A percentile compares a stretch with the other conserved stretches of the same genome.
These are phyloP conservation scores for Ochetophila trinervis DNA, from an alignment of 306 rosid species.

Conservation along the genomic window DNA sequence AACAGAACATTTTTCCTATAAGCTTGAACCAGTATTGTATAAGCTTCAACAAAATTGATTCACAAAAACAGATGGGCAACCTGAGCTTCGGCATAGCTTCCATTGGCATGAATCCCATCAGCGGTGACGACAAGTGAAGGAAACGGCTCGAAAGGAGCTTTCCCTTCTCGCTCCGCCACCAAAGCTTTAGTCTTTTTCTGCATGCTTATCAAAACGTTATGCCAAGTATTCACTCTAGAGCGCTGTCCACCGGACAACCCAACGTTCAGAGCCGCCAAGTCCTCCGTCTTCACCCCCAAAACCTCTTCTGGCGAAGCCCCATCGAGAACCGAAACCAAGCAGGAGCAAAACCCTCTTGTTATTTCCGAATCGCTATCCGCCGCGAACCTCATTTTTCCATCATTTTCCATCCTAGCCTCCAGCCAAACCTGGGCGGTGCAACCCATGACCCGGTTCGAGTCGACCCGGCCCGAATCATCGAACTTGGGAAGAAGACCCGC, in stretches of 20 bases:
- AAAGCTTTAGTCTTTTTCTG: conserved; percentile 76
- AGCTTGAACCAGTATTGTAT: too few relatives aligned
- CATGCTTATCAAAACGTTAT: conserved; percentile 76
- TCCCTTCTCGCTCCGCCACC: conserved; percentile 64
- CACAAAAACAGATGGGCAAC: conserved; percentile 34
- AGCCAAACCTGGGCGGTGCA: conserved; percentile 94
- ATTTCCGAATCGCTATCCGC: conserved; percentile 96
- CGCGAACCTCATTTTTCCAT: conserved; percentile 58
- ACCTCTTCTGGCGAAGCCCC: conserved; percentile 72
- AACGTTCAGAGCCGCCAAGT: conserved; percentile 62
- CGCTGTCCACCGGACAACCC: conserved; percentile 52
- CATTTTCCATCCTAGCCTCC: conserved; percentile 46
- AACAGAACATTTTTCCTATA: too few relatives aligned
- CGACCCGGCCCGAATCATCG: conserved; percentile 43
- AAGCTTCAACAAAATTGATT: too few relatives aligned
- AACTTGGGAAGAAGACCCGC: conserved; percentile 42
- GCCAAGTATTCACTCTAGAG: conserved; percentile 93
- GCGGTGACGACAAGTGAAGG: conserved; percentile 69
- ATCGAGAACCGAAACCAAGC: conserved; percentile 68
- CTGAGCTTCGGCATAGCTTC: conserved; percentile 94
- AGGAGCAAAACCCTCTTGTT: conserved; percentile 68
- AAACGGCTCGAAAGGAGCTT: conserved; percentile 55
- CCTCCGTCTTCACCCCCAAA: conserved; percentile 51
- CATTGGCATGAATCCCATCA: conserved; percentile 70
- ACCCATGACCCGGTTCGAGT: conserved; percentile 88